Evolutionary conservation across 2,329 filamentous ascomycete species (phyloP), one percentile per base, ranked within the genome.

Genomic region (Leptodontidium sp.): DNA sequence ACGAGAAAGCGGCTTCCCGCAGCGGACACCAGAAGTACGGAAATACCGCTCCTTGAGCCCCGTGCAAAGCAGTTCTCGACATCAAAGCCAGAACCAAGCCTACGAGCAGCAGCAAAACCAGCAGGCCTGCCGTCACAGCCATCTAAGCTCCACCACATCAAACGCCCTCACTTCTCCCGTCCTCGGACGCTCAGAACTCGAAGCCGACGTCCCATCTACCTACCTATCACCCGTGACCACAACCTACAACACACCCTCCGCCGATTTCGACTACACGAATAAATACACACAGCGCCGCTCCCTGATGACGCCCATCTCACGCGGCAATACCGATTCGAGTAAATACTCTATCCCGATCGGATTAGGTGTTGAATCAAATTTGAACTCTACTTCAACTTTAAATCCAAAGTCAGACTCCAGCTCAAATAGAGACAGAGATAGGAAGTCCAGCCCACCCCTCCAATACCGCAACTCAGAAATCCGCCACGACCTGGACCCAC

Each of bases 321-420:
- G 61, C 6, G 50, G 58, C 26, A 71, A 64, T 12, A 70, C 61
- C 1, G 29, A 57, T 24, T 38, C 64, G 12, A 55, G 58, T n/a
- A 71, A 67, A 9, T 71, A 72, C 61, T 69, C 49, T 17, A 72
- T 73, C 26, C 73, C 73, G 14, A 74, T 75, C 58, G 73, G 74
- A 5, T 68, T 74, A 2, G 73, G 73, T n/a, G 49, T 74, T 50
- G 61, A 67, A 32, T 32, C 29, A 6, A 32, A 32, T 4, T 32
- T 6, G 3, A 32, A 3, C 7, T 47, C 47, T 29, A 24, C 8
- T 32, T 53, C 47, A 43, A 43, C 17, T 38, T 4, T 17, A 8
- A 35, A 11, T 26, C 21, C 14, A 21, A 21, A 21, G 21, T 21
- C 21, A 21, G 21, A 50, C 29, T 24, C 32, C 7, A 7, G 24